Conservation (phyloP, 805 yeast genomes). For the Ogataea paradorogensis region DNA sequence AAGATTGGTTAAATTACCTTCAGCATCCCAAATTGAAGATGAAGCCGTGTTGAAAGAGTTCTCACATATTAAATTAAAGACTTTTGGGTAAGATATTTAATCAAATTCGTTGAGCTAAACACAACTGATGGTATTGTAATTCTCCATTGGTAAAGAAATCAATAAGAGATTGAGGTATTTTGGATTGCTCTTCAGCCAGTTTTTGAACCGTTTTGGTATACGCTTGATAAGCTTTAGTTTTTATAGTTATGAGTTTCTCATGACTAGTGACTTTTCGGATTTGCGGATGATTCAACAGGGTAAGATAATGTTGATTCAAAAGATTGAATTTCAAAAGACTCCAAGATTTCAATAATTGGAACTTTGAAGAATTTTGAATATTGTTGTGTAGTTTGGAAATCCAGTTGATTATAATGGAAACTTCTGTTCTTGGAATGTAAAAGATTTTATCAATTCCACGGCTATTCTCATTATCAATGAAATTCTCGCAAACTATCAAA, state of each 20-base stretch:
- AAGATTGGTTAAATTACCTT: conserved; percentile 37
- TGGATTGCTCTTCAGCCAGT: not conserved
- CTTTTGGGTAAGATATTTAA: conserved; percentile 35
- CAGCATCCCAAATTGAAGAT: conserved; percentile 4
- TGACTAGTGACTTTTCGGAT: conserved; percentile 1
- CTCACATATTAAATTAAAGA: conserved; percentile 50
- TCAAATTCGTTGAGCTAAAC: conserved; percentile 17
- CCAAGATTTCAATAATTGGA: not conserved
- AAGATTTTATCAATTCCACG: conserved; percentile 52
- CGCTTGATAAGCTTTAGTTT: not conserved
- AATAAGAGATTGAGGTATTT: conserved; percentile 4
- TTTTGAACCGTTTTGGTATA: not conserved
- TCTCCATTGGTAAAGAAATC: conserved; percentile 16
- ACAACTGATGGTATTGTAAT: conserved; percentile 20
- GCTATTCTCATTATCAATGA: conserved; percentile 54
- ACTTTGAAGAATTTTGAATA: not conserved
- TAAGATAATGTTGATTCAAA: not conserved
- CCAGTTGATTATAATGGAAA: not conserved
- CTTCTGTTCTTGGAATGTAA: conserved; percentile 29
- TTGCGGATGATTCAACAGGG: not conserved
- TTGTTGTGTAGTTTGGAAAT: not conserved
- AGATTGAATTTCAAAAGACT: not conserved
- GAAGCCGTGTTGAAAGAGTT: conserved; percentile 11
- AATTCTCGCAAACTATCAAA: conserved; percentile 42
- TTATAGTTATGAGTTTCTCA: conserved; percentile 1